Percentiles rank a stretch among this genome's conserved stretches.
Conservation (phyloP, 1,284 basidiomycete species). For the Melampsora occidentalis region DNA sequence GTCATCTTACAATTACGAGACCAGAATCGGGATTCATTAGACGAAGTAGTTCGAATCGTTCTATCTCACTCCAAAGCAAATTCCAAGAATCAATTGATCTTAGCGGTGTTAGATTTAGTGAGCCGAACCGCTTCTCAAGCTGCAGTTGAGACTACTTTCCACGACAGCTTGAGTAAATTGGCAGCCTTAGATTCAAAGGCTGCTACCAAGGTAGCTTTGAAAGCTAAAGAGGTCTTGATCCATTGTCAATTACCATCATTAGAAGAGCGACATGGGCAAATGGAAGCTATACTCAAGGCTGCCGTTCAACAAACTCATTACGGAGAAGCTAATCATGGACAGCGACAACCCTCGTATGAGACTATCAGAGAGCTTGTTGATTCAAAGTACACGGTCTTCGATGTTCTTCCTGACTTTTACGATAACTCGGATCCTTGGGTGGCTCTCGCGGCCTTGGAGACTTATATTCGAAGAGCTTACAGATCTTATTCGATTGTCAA, state of each 20-base stretch:
- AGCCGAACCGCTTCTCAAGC: constrained; percentile 61
- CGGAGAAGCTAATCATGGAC: constrained; percentile 71
- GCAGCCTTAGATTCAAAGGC: constrained; percentile 85
- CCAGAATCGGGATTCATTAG: constrained; percentile 84
- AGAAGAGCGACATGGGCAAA: constrained; percentile 86
- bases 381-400: constrained; percentile 93
- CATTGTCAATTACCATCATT: constrained; percentile 93
- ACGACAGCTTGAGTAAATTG: constrained; percentile 71
- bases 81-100: constrained; percentile 83
- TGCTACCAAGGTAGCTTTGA: constrained; percentile 82
- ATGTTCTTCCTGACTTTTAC: constrained; percentile 95
- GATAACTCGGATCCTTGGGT: constrained; percentile 78
- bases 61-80: constrained; percentile 93
- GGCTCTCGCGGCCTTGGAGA: constrained; percentile 86
- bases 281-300: constrained; percentile 87
- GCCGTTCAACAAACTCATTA: constrained; percentile 84
- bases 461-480: constrained; percentile 93
- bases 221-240: constrained; percentile 96
- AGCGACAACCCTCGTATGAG: constrained; percentile 74
- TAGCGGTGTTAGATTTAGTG: constrained; percentile 81
- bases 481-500: constrained; percentile 88
- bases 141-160: constrained; percentile 64
- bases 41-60: constrained; percentile 80
- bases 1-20: constrained; percentile 86
- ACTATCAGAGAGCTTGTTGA: constrained; percentile 90